Conservation (phyloP, 2,329 filamentous ascomycete species). For the Stemphylium vesicarium region DNA sequence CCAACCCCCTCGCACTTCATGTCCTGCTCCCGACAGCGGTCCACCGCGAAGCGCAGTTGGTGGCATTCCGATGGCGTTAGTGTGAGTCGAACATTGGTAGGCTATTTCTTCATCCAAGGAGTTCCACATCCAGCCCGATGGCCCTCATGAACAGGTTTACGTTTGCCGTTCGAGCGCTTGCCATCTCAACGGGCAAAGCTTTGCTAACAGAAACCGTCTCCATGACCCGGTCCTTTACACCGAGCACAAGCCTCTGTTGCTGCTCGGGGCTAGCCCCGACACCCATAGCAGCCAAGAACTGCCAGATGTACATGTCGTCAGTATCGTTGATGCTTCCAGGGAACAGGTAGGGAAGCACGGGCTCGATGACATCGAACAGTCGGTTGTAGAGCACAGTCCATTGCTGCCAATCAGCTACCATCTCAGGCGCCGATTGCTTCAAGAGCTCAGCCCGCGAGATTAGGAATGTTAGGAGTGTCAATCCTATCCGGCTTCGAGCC, state of each 20-base stretch:
- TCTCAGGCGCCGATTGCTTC: conserved; percentile 76
- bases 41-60: background rate
- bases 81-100: conserved; percentile 3
- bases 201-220: conserved; percentile 90
- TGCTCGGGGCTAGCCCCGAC: conserved; percentile 93
- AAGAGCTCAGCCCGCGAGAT: conserved; percentile 92
- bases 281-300: conserved; percentile 93
- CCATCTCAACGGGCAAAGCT: conserved; percentile 86
- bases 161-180: conserved; percentile 80
- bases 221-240: conserved; percentile 97
- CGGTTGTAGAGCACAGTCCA: conserved; percentile 85
- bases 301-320: conserved; percentile 97
- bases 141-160: conserved; percentile 99
- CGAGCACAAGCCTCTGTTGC: conserved; percentile 90
- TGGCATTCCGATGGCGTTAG: conserved; percentile 1
- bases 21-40: conserved; percentile 1
- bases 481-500: conserved; percentile 83
- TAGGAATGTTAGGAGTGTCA: conserved; percentile 91
- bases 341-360: conserved; percentile 83
- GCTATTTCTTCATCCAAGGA: conserved; percentile 61
- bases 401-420: conserved; percentile 71
- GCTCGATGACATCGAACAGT: conserved; percentile 87
- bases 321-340: conserved; percentile 87
- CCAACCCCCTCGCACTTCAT: background rate
- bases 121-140: conserved; percentile 95